Evolutionary conservation across 2,329 filamentous ascomycete species (phyloP).

Genomic region (Rhinocladiella similis): DNA sequence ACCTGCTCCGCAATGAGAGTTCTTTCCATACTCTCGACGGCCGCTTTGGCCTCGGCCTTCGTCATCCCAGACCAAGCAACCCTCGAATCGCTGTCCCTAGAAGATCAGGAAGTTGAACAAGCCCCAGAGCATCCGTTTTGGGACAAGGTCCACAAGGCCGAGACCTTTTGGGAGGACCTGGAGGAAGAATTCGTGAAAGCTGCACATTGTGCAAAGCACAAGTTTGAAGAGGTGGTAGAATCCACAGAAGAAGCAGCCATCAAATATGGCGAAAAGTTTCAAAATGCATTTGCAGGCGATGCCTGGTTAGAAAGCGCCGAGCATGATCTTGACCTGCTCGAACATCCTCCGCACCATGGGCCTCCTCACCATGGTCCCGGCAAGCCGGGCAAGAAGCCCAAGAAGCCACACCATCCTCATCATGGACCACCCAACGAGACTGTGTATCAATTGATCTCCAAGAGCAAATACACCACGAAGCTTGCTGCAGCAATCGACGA

Average conservation of each 20-base stretch:
- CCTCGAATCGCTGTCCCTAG: constrained; percentile 24
- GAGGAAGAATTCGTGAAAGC: constrained; percentile 34
- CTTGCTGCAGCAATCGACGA: constrained; percentile 74
- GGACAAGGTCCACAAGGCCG: constrained; percentile 21
- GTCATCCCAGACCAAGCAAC: constrained; percentile 31
- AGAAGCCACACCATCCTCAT: constrained; percentile 38
- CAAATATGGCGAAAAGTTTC: constrained; percentile 41
- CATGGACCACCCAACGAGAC: constrained; percentile 63
- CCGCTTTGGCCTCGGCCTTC: constrained; percentile 27
- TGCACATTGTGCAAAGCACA: constrained; percentile 45
- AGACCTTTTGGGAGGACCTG: constrained; percentile 30
- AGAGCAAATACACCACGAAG: constrained; percentile 73
- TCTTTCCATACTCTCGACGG: constrained; percentile 24
- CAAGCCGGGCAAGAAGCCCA: constrained; percentile 31
- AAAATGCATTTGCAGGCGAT: constrained; percentile 48
- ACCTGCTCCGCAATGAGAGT: constrained; percentile 23
- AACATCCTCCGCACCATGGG: constrained; percentile 19
- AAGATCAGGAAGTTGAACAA: constrained; percentile 19
- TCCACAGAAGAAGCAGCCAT: constrained; percentile 40
- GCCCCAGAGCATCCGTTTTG: constrained; percentile 25
- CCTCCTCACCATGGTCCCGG: constrained; percentile 34
- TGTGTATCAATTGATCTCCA: constrained; percentile 76
- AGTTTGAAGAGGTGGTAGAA: constrained; percentile 44
- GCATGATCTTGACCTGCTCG: constrained; percentile 21
- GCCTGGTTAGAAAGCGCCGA: constrained; percentile 45